Percentiles rank a stretch among this genome's conserved stretches.
These are phyloP conservation scores for Microbotryomycetes sp. DNA, from an alignment of 1,284 basidiomycete species.

Conservation along the genomic window DNA sequence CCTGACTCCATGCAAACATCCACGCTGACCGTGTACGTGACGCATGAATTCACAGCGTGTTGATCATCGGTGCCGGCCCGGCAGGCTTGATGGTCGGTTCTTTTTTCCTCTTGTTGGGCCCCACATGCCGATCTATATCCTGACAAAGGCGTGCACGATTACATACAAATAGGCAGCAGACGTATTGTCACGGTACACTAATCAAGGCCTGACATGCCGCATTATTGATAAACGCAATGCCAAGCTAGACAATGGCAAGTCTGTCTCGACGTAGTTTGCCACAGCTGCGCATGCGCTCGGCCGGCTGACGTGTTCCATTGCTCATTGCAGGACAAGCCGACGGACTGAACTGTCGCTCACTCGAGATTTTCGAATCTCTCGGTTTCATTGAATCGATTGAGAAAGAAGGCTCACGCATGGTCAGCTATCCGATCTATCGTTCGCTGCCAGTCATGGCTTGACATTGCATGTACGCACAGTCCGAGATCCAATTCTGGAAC, in stretches of 20 bases:
- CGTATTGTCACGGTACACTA: conserved; percentile 15
- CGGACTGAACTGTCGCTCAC: conserved; percentile 66
- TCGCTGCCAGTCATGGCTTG: background rate
- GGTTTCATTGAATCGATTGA: conserved; percentile 27
- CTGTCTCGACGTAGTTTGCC: conserved; percentile 10
- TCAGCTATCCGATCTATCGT: background rate
- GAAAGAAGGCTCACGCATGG: conserved; percentile 30
- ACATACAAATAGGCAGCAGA: conserved; percentile 42
- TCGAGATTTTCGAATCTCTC: conserved; percentile 59
- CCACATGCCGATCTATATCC: conserved; percentile 53
- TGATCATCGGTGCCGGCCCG: conserved; percentile 50
- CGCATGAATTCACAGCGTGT: background rate
- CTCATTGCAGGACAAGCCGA: conserved; percentile 60
- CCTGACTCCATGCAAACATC: no score
- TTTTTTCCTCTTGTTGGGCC: background rate
- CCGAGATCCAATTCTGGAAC: conserved; percentile 31
- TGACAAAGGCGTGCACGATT: no score
- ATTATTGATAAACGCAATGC: conserved; percentile 59
- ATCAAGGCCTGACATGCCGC: conserved; percentile 51
- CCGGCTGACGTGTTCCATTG: conserved; percentile 1
- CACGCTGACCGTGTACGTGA: no score
- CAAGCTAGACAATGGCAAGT: conserved; percentile 31
- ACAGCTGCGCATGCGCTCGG: conserved; percentile 12
- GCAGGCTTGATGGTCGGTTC: conserved; percentile 42
- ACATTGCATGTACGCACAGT: background rate